Evolutionary conservation across 1,139 yeast species (phyloP), one percentile per base, ranked within the genome.

Genomic region (Lodderomyces margitis): DNA sequence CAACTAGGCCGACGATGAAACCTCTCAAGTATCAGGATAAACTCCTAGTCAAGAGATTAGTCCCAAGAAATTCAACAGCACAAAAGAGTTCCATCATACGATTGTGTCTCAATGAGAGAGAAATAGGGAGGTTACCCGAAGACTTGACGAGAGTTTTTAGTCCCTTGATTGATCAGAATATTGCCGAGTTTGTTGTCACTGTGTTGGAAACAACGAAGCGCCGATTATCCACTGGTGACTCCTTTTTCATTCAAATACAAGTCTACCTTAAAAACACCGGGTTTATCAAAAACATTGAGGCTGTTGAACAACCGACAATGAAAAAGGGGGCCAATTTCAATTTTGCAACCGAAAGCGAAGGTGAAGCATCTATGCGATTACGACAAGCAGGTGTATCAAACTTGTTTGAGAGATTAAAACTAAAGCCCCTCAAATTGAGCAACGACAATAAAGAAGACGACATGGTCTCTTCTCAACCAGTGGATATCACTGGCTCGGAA

Each of bases 121-220:
- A 87, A 56, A 70, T 91, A 30, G 97, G 95, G 0, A 74, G 96
- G 47, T 58, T 88, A 1, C 83, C 89, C 0, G 91, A 84, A 48
- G 86, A 81, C 40, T 65, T 81, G 30, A 88, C 95, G 0, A 63
- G 77, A n/a, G 73, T 83, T 7, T 58, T 89, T 9, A 75, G 83
- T 2, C 87, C 95, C 0, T 67, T 89, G 32, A 49, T 88, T 4
- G 87, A 80, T 44, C 62, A 77, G 8, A 68, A 71, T 6, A 68
- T 81, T 6, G 77, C 85, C 15, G 57, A 59, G 2, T 83, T 87
- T 54, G 75, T 74, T 31, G 80, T 80, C 0, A 72, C 78, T 0
- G 74, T 87, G 27, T 73, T 86, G n/a, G 79, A 74, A 53, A 81
- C 82, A 20, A 69, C 74, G 1, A 78, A 72, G 16, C 64, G 70